Evolutionary conservation across 2,329 filamentous ascomycete genomes (phyloP), one percentile per base, ranked within the genome.

Genomic region (Pyrenophora tritici-repentis): DNA sequence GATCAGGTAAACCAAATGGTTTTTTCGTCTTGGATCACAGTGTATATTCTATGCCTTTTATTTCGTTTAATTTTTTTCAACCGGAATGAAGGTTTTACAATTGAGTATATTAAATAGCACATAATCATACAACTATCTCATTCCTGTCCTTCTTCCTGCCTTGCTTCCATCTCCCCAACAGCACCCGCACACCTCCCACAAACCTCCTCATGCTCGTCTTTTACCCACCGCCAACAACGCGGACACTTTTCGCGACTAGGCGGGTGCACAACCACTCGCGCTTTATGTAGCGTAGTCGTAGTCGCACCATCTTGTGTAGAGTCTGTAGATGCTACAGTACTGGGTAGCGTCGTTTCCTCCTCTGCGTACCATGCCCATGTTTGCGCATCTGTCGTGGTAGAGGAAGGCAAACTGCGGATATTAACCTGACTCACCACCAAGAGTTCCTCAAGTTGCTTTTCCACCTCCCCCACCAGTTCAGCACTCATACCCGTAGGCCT

Each of bases 151-250:
- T n/a, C n/a, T n/a, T n/a, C n/a, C n/a, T n/a, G n/a, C 24, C 29
- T 14, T 13, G 29, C 33, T 16, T 31, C 50, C 45, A 55, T 52
- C 17, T 57, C 53, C 34, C 47, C 53, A 7, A 93, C 81, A 31
- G 87, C 83, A 10, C 84, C 81, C 24, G 86, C 84, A 71, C 93
- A 97, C 67, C 91, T 79, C 41, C 73, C 75, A 73, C 93, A 97
- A 14, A 96, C 75, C 33, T 77, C 72, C 14, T 88, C 84, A 61
- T 87, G 81, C 40, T 75, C 74, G n/a, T 82, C 78, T n/a, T 88
- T 86, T 18, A 88, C 81, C 72, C 90, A 96, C 55, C 88, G 84
- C 94, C 94, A 99, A 75, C 94, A 99, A 42, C 94, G 81, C 1
- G 84, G 81, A 71, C 94, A 99, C 73, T 97, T 99, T 39, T 80